Percentiles rank a stretch among this genome's conserved stretches.
phyloP scores from a whole-genome alignment of 2,329 filamentous ascomycete genomes.

The Penicillium decumbens region DNA sequence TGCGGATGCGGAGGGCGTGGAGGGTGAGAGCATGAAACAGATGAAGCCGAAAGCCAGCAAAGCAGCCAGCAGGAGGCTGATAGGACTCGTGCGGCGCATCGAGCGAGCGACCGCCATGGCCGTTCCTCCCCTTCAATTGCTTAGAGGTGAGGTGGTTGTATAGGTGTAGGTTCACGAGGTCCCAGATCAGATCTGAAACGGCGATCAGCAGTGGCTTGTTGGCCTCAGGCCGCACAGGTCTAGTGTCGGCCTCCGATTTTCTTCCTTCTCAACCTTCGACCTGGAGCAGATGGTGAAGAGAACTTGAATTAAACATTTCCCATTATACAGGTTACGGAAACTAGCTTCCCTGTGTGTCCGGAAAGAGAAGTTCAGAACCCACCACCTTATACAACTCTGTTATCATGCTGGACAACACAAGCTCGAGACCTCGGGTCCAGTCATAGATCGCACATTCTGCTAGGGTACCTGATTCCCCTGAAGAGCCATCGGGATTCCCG shows the following conservation, averaged over 20 bases:
- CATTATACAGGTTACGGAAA: not conserved
- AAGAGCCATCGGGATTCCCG: conserved; percentile 5
- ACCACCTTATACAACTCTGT: conserved; percentile 4
- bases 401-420: conserved; percentile 1
- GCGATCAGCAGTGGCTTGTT: conserved; percentile 1
- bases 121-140: conserved; percentile 12
- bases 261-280: not conserved
- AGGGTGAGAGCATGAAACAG: conserved; percentile 46
- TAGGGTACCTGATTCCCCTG: not conserved
- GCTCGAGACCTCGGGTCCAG: conserved; percentile 8
- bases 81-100: conserved; percentile 73
- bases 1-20: conserved; percentile 46
- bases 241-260: not conserved
- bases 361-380: conserved; percentile 8
- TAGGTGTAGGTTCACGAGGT: conserved; percentile 3
- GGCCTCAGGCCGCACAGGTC: conserved; percentile 8
- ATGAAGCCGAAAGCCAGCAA: conserved; percentile 69
- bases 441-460: not conserved
- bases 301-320: not conserved
- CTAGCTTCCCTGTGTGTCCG: conserved; percentile 3
- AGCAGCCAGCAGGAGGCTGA: conserved; percentile 67
- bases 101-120: conserved; percentile 58
- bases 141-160: conserved; percentile 7
- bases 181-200: conserved; percentile 9
- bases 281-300: not conserved